These are phyloP conservation scores for Neltuma alba DNA, from an alignment of 306 rosid species.

Conservation along the genomic window DNA sequence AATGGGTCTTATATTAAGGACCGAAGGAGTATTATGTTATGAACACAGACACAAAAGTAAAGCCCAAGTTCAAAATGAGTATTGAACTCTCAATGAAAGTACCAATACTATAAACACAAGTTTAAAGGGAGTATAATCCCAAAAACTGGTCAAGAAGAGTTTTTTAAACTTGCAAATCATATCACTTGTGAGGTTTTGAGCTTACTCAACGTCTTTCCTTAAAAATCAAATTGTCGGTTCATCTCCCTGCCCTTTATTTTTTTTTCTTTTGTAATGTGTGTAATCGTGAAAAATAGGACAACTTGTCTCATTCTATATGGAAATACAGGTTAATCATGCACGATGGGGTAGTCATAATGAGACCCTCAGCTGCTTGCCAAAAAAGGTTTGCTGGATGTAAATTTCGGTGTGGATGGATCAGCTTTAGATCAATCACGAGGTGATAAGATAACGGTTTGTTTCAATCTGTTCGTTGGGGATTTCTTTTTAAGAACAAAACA, in stretches of 20 bases:
- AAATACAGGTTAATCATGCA: background rate
- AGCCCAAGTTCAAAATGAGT: too few relatives aligned
- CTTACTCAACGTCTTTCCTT: too few relatives aligned
- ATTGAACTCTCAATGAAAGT: too few relatives aligned
- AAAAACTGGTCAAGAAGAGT: too few relatives aligned
- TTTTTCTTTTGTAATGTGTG: background rate
- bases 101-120: too few relatives aligned
- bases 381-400: background rate
- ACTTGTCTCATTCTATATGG: background rate
- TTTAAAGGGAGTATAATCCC: too few relatives aligned
- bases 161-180: too few relatives aligned
- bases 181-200: too few relatives aligned
- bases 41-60: too few relatives aligned
- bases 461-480: background rate
- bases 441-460: background rate
- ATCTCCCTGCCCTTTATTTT: too few relatives aligned
- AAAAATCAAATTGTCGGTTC: background rate
- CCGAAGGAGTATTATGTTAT: too few relatives aligned
- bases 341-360: background rate
- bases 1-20: too few relatives aligned
- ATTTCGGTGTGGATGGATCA: background rate
- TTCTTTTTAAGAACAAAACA: background rate
- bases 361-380: background rate
- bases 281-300: background rate
- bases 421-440: background rate